Conservation (phyloP, 805 yeast species). For the Maudiozyma serrabonitensis region DNA sequence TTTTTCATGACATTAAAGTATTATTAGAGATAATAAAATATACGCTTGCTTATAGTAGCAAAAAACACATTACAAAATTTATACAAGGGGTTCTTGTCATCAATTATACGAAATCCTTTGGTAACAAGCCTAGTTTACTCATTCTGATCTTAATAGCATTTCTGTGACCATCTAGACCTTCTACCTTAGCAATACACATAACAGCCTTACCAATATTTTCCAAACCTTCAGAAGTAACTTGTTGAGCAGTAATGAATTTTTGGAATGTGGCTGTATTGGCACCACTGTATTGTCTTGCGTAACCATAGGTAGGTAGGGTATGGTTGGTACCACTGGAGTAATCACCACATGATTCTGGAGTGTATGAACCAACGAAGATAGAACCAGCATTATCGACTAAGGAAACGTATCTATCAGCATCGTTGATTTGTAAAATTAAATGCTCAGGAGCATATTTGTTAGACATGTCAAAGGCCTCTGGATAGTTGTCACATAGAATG, state of each 20-base stretch:
- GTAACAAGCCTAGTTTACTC: conserved; percentile 60
- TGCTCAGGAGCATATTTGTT: conserved; percentile 97
- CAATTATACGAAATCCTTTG: conserved; percentile 23
- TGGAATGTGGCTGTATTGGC: conserved; percentile 94
- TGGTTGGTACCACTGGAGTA: conserved; percentile 97
- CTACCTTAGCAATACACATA: conserved; percentile 90
- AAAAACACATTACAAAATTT: neutral
- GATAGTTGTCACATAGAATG: conserved; percentile 54
- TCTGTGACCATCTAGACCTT: conserved; percentile 95
- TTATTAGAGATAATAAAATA: neutral
- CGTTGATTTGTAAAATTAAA: conserved; percentile 77
- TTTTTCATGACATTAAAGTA: neutral
- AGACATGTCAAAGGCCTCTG: conserved; percentile 78
- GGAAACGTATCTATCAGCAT: conserved; percentile 64
- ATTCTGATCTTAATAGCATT: conserved; percentile 93
- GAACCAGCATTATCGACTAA: conserved; percentile 89
- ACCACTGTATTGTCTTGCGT: conserved; percentile 95
- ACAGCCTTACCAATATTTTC: conserved; percentile 90
- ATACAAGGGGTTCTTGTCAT: neutral
- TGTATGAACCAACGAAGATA: conserved; percentile 89
- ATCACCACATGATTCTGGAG: conserved; percentile 98
- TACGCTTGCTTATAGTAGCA: neutral
- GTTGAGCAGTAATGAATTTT: conserved; percentile 90
- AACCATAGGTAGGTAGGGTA: conserved; percentile 96
- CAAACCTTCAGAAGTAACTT: conserved; percentile 77